phyloP scores from a whole-genome alignment of 176 grass and related monocot genomes.

The Bonia amplexicaulis region DNA sequence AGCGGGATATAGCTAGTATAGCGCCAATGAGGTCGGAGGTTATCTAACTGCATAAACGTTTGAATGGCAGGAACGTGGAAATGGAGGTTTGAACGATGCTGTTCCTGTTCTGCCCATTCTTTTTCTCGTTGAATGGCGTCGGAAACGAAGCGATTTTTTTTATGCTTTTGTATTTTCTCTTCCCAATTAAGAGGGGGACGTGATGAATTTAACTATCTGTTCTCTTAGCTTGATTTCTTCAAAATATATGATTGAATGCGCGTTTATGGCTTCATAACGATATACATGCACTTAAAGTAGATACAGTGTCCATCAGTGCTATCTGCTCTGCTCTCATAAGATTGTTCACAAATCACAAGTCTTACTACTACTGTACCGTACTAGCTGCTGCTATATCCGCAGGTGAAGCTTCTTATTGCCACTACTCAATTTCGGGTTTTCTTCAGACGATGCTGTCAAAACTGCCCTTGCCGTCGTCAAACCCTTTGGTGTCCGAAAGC shows the following conservation, averaged over 20 bases:
- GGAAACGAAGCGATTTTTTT: slow-evolving; percentile 34
- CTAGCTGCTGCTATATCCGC: no score
- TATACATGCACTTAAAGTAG: neutral
- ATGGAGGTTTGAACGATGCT: slow-evolving; percentile 39
- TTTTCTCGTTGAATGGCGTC: slow-evolving; percentile 33
- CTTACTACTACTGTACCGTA: neutral
- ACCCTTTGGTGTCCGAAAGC: neutral
- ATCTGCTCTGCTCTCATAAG: neutral
- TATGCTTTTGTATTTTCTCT: slow-evolving; percentile 29
- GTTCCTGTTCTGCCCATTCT: slow-evolving; percentile 54
- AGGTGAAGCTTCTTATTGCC: neutral
- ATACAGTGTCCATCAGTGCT: neutral
- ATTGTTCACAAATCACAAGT: neutral
- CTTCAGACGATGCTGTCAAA: slow-evolving; percentile 33
- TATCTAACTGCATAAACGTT: slow-evolving; percentile 31
- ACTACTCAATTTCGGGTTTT: neutral
- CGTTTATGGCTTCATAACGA: neutral
- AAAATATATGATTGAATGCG: neutral
- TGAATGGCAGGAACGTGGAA: slow-evolving; percentile 39
- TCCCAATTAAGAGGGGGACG: slow-evolving; percentile 60
- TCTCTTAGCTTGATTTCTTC: slow-evolving; percentile 1
- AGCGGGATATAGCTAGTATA: slow-evolving; percentile 52
- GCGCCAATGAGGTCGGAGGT: slow-evolving; percentile 36
- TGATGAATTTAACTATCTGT: slow-evolving; percentile 17
- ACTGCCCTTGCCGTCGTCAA: neutral